These are phyloP conservation scores for Candida dubliniensis DNA, from an alignment of 1,139 yeast species.

Conservation along the genomic window DNA sequence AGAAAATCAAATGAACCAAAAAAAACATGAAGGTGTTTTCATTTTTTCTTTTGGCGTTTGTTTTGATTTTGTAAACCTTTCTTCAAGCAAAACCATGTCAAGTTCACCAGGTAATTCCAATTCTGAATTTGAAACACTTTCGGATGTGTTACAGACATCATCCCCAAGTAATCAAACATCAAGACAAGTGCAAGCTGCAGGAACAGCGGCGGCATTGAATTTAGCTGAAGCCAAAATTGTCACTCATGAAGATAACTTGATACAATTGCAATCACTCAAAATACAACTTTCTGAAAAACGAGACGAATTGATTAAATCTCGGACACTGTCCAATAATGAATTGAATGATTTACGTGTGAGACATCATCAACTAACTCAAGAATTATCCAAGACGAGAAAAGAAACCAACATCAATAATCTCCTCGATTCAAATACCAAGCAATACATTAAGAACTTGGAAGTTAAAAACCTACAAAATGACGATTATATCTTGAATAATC, in stretches of 20 bases:
- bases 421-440: constrained; percentile 24
- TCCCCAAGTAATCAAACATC: constrained; percentile 5
- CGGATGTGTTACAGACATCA: constrained; percentile 11
- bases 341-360: constrained; percentile 23
- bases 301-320: constrained; percentile 21
- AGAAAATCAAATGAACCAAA: neutral
- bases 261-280: constrained; percentile 23
- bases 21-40: neutral
- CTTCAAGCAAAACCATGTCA: constrained; percentile 2
- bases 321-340: constrained; percentile 20
- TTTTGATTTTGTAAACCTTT: constrained; percentile 1
- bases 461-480: constrained; percentile 21
- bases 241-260: constrained; percentile 8
- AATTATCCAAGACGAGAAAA: constrained; percentile 16
- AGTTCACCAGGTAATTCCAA: constrained; percentile 4
- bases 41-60: constrained; percentile 1
- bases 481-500: constrained; percentile 20
- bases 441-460: constrained; percentile 14
- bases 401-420: constrained; percentile 21
- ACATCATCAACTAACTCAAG: constrained; percentile 18
- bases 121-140: constrained; percentile 6
- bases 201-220: neutral
- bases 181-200: neutral
- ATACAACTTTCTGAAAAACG: constrained; percentile 21
- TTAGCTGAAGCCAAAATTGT: constrained; percentile 3